Percentiles rank a stretch among this genome's conserved stretches.
Conservation (phyloP, 495 filamentous ascomycete species). For the Delitschia confertaspora region DNA sequence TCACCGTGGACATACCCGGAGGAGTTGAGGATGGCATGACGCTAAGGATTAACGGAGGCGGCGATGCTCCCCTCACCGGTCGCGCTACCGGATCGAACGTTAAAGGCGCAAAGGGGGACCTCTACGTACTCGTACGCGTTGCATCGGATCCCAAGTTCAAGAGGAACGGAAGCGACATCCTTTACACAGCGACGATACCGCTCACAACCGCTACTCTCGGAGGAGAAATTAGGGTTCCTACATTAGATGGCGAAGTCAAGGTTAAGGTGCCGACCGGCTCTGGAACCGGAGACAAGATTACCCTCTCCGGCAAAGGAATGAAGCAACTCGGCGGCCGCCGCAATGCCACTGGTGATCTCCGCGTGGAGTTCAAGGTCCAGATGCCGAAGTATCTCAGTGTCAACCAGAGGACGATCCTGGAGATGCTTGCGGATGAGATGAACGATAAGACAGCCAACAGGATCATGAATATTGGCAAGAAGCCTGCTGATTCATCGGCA, state of each 20-base stretch:
- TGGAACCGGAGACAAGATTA: constrained; percentile 83
- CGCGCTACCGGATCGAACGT: constrained; percentile 48
- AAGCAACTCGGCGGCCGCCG: constrained; percentile 55
- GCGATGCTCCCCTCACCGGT: constrained; percentile 73
- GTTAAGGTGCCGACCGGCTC: constrained; percentile 84
- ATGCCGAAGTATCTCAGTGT: constrained; percentile 89
- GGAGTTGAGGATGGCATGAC: constrained; percentile 96
- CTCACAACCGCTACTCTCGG: constrained; percentile 88
- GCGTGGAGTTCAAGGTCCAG: constrained; percentile 85
- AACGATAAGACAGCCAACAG: constrained; percentile 83
- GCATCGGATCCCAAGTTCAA: constrained; percentile 77
- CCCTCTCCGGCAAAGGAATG: constrained; percentile 84
- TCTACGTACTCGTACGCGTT: constrained; percentile 79
- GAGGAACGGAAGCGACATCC: constrained; percentile 74
- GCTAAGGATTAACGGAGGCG: constrained; percentile 68
- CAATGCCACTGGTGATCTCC: constrained; percentile 64
- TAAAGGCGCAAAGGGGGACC: constrained; percentile 62
- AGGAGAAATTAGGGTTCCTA: constrained; percentile 81
- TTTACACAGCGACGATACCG: constrained; percentile 85
- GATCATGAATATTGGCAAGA: constrained; percentile 64
- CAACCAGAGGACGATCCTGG: constrained; percentile 83
- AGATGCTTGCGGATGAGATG: constrained; percentile 94
- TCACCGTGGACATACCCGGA: constrained; percentile 81
- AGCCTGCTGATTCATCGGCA: constrained; percentile 21
- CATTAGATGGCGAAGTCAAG: constrained; percentile 80